Conservation (phyloP, 495 filamentous ascomycete species). For the Pseudotulostoma volvatum region DNA sequence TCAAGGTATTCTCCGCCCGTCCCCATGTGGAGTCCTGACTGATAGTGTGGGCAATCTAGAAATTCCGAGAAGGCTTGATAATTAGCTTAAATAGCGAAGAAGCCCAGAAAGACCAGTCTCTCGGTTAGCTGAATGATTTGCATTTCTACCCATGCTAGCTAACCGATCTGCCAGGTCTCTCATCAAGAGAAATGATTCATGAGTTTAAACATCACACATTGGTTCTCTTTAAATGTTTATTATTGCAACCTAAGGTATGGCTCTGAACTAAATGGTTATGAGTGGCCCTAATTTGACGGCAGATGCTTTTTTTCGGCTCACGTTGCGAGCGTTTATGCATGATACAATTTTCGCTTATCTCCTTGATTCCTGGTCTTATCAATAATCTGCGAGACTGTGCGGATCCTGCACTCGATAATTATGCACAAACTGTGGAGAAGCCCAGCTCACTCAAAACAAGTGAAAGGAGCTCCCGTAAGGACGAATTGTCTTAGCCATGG, state of each 20-base stretch:
- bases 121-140: constrained; percentile 42
- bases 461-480: constrained; percentile 63
- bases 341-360: constrained; percentile 93
- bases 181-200: constrained; percentile 77
- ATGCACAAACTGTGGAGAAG: constrained; percentile 55
- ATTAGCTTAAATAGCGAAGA: constrained; percentile 50
- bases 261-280: neutral
- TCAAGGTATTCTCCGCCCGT: constrained; percentile 34
- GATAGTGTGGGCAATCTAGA: constrained; percentile 24
- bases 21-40: neutral
- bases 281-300: neutral
- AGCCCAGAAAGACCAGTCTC: constrained; percentile 65
- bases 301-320: constrained; percentile 98
- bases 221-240: constrained; percentile 80
- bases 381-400: constrained; percentile 78
- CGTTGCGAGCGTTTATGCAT: constrained; percentile 90
- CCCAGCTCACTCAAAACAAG: constrained; percentile 83
- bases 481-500: no score
- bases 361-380: constrained; percentile 80
- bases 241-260: constrained; percentile 84
- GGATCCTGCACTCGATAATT: constrained; percentile 73
- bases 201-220: constrained; percentile 89
- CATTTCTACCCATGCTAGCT: constrained; percentile 12
- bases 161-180: constrained; percentile 40
- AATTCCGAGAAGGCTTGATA: constrained; percentile 80